Base-by-base conservation (phyloP, 2,329 filamentous ascomycete genomes). In the Allantophomopsis lycopodina region DNA sequence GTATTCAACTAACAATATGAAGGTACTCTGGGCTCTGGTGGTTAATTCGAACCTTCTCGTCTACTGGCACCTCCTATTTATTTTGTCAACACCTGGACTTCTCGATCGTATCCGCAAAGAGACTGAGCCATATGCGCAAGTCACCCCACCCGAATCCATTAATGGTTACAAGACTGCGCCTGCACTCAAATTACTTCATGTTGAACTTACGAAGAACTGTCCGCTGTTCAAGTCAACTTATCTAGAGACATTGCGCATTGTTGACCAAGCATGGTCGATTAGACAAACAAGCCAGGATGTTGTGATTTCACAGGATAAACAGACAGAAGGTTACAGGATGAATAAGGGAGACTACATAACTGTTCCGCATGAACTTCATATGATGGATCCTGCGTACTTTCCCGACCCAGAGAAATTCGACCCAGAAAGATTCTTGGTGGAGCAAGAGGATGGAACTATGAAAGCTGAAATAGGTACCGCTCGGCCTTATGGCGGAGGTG, bases 11-110 rank as follows among this genome's bases (percentile, higher is more conserved):
- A 28, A 23, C 32, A 11, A 32, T 17, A 15, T 31, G n/a, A 21
- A 55, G 53, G 49, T 74, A 7, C 52, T 73, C 17, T 76, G 71
- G 70, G 68, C 68, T 8, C 57, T 69, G 50, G 67, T 71, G 46
- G 65, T 65, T 13, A 72, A 75, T 45, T 60, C 65, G 5, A 65
- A 65, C 38, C 60, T 62, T 4, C 52, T 74, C 40, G 59, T 65
- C n/a, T 71, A 68, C 49, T 72, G 68, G 66, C 61, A 64, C 44
- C 44, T 70, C 7, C 53, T 66, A 18, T 62, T 65, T 37, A 60
- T 72, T 32, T 60, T 63, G 40, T 53, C 60, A 1, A 59, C 60
- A 12, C 54, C 57, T 2, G 49, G 50, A 1, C 55, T 71, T 12
- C 48, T 65, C 14, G 48, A 57, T 12, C 55, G 61, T 7, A 57